Base-by-base conservation (phyloP, 2,329 filamentous ascomycete species). In the Daldinia eschscholtzii region DNA sequence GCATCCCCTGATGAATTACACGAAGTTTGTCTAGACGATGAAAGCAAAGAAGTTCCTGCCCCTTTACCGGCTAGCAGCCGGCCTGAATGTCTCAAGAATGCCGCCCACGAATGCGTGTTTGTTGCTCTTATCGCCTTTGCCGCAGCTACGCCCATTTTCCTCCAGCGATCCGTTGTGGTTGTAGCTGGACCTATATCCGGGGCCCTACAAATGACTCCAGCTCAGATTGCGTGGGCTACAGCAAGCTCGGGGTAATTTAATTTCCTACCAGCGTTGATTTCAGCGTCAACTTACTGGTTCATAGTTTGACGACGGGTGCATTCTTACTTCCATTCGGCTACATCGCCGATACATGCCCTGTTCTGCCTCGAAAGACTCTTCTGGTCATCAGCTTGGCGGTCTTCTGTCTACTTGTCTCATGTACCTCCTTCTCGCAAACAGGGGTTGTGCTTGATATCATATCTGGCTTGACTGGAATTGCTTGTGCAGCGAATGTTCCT, bases 401-500 rank as follows among this genome's bases (percentile, higher is more conserved):
- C 9, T 80, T 78, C 69, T 73, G 75, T 13, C 57, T 79, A 1
- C 69, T 78, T 9, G 68, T 73, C 10, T 76, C 74, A 2, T 71
- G 74, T 33, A 76, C 75, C 6, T 73, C 76, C 15, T 72, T 79
- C 35, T 70, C 75, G 6, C 58, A 56, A 18, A 75, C 68, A 23
- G 78, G 78, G 9, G 60, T 77, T n/a, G 70, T 77, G 5, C 71
- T 80, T 10, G 77, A 79, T 59, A 52, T 76, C 18, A 64, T 79
- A 60, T 76, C 77, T 3, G 77, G 75, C 1, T 41, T 80, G 30
- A 77, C 77, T 4, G 78, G 78, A 12, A 53, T 77, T 15, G 74
- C 77, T 28, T 79, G 76, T 61, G 78, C 78, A 20, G 77, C 77
- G 12, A 78, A 76, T 30, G 72, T 80, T 18, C 78, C 78, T 10